Percentiles rank a stretch among this genome's conserved stretches.
Evolutionary conservation across 176 grass and related monocot genomes (phyloP).

Genomic region (Chrysopogon serrulatus): DNA sequence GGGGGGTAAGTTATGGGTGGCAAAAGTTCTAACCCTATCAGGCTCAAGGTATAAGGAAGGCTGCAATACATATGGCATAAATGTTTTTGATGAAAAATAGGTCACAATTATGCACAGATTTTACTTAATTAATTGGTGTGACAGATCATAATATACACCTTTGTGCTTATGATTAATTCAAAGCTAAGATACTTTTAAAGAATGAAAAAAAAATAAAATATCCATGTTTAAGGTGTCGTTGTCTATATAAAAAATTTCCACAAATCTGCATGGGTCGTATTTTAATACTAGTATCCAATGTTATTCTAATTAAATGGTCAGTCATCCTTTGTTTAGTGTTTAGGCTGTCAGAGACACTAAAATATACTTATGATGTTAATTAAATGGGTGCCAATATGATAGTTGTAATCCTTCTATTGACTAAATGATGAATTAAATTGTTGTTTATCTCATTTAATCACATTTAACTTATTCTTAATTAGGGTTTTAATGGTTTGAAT

Average conservation of each 20-base stretch:
- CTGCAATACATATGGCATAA: constrained; percentile 2
- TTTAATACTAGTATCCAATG: neutral
- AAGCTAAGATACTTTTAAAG: neutral
- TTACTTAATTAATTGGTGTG: constrained; percentile 1
- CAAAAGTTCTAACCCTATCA: constrained; percentile 22
- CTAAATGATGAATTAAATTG: neutral
- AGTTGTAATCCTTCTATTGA: neutral
- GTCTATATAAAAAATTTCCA: neutral
- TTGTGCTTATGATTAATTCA: constrained; percentile 1
- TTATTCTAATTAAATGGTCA: too few species aligned
- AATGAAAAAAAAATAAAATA: neutral
- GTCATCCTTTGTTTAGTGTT: too few species aligned
- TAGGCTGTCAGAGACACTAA: too few species aligned
- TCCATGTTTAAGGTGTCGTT: neutral
- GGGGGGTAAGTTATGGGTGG: constrained; percentile 30
- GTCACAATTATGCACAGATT: neutral
- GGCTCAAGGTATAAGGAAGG: neutral
- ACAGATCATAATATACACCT: neutral
- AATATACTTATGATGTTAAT: neutral
- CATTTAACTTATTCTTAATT: neutral
- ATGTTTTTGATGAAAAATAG: neutral
- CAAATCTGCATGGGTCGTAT: neutral
- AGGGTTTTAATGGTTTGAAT: neutral
- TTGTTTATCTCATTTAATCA: neutral
- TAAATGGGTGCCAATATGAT: neutral